These are phyloP conservation scores for Fomitopsis pinicola DNA, from an alignment of 1,284 basidiomycete species.

Conservation along the genomic window DNA sequence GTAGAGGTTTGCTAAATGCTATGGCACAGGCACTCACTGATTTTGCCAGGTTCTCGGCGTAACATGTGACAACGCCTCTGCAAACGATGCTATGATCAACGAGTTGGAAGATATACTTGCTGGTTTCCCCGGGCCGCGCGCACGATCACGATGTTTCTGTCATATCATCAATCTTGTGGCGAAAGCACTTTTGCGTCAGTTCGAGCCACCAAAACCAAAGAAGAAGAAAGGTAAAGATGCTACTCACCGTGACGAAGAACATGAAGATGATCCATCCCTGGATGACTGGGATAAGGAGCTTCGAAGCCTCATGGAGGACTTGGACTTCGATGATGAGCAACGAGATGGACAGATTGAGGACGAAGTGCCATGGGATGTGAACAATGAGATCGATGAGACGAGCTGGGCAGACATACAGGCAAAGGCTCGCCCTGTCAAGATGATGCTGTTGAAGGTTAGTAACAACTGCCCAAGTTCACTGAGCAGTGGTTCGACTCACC, in stretches of 20 bases:
- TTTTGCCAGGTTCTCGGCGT: not conserved
- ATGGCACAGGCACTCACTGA: not conserved
- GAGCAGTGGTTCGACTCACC: too few relatives aligned
- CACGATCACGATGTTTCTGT: not conserved
- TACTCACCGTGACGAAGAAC: not conserved
- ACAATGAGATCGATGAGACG: not conserved
- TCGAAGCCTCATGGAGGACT: not conserved
- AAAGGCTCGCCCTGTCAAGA: not conserved
- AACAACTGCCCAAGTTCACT: not conserved
- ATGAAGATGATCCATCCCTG: not conserved
- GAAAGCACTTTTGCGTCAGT: not conserved
- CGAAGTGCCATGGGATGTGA: not conserved
- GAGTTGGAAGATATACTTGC: not conserved
- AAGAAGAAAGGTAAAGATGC: not conserved
- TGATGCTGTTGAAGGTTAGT: not conserved
- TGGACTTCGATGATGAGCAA: not conserved
- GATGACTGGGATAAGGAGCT: not conserved
- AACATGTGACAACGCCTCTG: not conserved
- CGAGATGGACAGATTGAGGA: not conserved
- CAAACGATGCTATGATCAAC: not conserved
- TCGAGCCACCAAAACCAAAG: not conserved
- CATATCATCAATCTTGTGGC: not conserved
- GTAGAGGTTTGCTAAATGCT: not conserved
- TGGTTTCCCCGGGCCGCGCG: not conserved
- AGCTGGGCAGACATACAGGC: not conserved